Evolutionary conservation across 2,329 filamentous ascomycete genomes (phyloP).

Genomic region (Colletotrichum sp.): DNA sequence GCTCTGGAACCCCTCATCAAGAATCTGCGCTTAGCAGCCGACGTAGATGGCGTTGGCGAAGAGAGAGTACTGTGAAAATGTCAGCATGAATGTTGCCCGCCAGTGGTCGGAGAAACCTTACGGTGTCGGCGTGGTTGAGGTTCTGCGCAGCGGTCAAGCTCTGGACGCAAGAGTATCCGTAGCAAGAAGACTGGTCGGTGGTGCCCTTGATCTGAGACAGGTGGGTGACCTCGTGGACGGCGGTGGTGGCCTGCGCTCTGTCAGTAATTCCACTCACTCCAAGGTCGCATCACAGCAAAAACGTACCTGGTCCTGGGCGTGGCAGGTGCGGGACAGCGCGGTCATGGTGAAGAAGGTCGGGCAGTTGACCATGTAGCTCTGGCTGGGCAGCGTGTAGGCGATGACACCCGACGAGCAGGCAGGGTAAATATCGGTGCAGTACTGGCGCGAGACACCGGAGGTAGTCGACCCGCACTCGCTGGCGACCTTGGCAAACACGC

Average conservation of each 20-base stretch:
- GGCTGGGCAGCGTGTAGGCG: conserved; percentile 44
- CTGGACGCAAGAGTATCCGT: conserved; percentile 56
- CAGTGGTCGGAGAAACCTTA: background rate
- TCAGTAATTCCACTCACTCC: background rate
- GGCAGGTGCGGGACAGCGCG: conserved; percentile 55
- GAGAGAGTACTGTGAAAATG: background rate
- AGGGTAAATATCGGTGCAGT: conserved; percentile 62
- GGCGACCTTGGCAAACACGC: conserved; percentile 56
- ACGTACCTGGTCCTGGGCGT: conserved; percentile 69
- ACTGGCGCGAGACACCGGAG: conserved; percentile 54
- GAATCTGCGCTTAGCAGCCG: conserved; percentile 37
- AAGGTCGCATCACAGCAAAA: conserved; percentile 36
- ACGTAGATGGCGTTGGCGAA: conserved; percentile 34
- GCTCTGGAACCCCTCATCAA: accelerated
- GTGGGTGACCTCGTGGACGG: conserved; percentile 71
- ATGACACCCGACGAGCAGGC: conserved; percentile 46
- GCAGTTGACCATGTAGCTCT: conserved; percentile 66
- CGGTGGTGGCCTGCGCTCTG: conserved; percentile 48
- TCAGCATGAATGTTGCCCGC: background rate
- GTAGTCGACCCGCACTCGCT: conserved; percentile 58
- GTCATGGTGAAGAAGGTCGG: conserved; percentile 63
- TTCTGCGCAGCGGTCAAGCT: conserved; percentile 53
- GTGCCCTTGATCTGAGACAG: conserved; percentile 62
- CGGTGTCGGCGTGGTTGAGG: conserved; percentile 67
- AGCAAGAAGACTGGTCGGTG: conserved; percentile 59